Percentiles rank a stretch among this genome's conserved stretches.
These are phyloP conservation scores for Phlyctochytrium planicorne DNA, from an alignment of 192 early-diverging fungal genomes.

Conservation along the genomic window DNA sequence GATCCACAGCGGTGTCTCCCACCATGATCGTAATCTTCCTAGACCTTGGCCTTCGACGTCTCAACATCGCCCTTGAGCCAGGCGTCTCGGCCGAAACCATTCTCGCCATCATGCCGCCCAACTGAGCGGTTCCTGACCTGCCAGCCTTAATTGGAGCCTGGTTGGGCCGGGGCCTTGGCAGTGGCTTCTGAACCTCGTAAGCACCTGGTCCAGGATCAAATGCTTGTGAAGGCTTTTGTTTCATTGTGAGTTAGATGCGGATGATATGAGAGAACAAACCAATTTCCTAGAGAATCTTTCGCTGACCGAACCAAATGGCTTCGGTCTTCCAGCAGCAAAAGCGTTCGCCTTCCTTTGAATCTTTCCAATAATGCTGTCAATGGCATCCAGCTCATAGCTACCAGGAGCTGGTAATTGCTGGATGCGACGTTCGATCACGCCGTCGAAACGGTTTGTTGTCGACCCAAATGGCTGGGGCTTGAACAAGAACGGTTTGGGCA, in stretches of 20 bases:
- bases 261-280: constrained; percentile 5
- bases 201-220: constrained; percentile 43
- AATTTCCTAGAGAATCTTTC: constrained; percentile 41
- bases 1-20: constrained; percentile 25
- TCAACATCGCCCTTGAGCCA: constrained; percentile 7
- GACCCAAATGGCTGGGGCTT: constrained; percentile 51
- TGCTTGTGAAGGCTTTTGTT: constrained; percentile 15
- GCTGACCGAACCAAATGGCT: constrained; percentile 41
- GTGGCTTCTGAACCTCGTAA: constrained; percentile 25
- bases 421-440: constrained; percentile 12
- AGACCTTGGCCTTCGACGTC: not conserved
- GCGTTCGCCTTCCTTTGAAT: constrained; percentile 25
- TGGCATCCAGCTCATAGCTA: constrained; percentile 42
- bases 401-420: constrained; percentile 38
- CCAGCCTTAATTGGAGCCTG: constrained; percentile 10
- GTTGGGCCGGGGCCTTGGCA: not conserved
- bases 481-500: constrained; percentile 31
- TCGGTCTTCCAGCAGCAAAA: constrained; percentile 20
- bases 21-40: not conserved
- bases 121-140: too few species aligned
- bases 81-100: constrained; percentile 11
- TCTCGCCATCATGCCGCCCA: not conserved
- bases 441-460: constrained; percentile 43
- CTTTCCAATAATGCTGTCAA: constrained; percentile 3
- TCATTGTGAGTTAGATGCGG: not conserved